phyloP scores from a whole-genome alignment of 345 rosid species.

The Populus alba region DNA sequence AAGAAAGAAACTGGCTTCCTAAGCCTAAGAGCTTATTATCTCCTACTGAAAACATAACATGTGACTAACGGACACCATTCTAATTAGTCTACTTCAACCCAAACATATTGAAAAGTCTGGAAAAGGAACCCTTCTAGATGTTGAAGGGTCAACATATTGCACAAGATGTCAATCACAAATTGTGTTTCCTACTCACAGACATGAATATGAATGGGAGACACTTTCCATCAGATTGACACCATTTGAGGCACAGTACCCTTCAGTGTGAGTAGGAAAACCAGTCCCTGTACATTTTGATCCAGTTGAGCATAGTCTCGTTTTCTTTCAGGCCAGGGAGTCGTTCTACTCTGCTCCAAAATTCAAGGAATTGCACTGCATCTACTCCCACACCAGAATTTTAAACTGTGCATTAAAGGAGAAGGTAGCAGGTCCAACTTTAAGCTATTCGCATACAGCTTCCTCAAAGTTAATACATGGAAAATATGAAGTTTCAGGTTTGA shows the following conservation, averaged over 20 bases:
- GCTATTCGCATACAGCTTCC: background rate
- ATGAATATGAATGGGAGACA: background rate
- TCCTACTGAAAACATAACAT: background rate
- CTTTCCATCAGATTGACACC: background rate
- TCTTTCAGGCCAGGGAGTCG: too few species aligned
- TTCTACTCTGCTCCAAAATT: too few species aligned
- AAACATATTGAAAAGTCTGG: slow-evolving; percentile 1
- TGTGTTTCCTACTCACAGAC: background rate
- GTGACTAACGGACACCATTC: background rate
- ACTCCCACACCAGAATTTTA: too few species aligned
- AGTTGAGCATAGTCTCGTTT: too few species aligned
- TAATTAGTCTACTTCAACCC: background rate
- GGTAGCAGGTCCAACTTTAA: background rate
- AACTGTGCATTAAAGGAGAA: background rate
- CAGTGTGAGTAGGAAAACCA: too few species aligned
- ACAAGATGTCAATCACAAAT: background rate
- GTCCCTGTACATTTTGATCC: too few species aligned
- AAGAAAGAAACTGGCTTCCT: background rate
- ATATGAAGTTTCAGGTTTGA: background rate
- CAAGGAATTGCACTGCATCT: too few species aligned
- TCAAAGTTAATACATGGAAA: background rate
- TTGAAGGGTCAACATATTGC: background rate
- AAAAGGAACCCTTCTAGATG: background rate
- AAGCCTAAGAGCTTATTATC: background rate
- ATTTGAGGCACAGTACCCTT: too few species aligned